Conservation (phyloP, 73 alveolate genomes). For the Paraurostyla sp. region DNA sequence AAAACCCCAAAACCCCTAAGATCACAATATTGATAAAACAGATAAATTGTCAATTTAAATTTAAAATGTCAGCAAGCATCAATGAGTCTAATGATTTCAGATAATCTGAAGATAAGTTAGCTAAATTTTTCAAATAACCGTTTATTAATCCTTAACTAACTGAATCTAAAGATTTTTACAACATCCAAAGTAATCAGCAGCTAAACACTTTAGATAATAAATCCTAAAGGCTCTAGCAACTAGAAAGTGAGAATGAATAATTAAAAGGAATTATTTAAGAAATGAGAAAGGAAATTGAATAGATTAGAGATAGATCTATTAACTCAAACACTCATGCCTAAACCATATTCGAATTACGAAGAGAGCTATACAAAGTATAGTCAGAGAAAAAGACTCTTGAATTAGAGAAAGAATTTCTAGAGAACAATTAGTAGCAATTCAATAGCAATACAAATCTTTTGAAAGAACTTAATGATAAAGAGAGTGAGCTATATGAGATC, state of each 20-base stretch:
- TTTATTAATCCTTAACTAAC: not conserved
- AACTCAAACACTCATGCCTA: conserved; percentile 40
- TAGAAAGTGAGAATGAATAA: conserved; percentile 33
- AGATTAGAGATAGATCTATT: not conserved
- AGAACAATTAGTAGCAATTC: conserved; percentile 1
- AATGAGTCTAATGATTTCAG: too few relatives aligned
- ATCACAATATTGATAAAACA: too few relatives aligned
- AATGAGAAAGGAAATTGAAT: conserved; percentile 26
- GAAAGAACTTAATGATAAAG: conserved; percentile 38
- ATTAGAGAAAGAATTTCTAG: conserved; percentile 25
- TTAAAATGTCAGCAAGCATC: too few relatives aligned
- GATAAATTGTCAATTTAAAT: too few relatives aligned
- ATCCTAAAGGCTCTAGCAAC: not conserved
- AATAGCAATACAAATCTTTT: not conserved
- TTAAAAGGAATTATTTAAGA: not conserved
- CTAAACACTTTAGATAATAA: not conserved
- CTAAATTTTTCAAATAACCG: conserved; percentile 10
- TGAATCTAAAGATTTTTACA: conserved; percentile 8
- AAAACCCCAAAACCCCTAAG: too few relatives aligned
- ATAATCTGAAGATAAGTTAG: not conserved
- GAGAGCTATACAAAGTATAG: conserved; percentile 34
- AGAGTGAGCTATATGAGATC: conserved; percentile 19
- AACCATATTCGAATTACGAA: conserved; percentile 23
- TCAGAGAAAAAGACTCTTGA: conserved; percentile 19
- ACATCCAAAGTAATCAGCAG: not conserved